Base-by-base conservation (phyloP, 2,329 filamentous ascomycete genomes). In the Hortaea werneckii region DNA sequence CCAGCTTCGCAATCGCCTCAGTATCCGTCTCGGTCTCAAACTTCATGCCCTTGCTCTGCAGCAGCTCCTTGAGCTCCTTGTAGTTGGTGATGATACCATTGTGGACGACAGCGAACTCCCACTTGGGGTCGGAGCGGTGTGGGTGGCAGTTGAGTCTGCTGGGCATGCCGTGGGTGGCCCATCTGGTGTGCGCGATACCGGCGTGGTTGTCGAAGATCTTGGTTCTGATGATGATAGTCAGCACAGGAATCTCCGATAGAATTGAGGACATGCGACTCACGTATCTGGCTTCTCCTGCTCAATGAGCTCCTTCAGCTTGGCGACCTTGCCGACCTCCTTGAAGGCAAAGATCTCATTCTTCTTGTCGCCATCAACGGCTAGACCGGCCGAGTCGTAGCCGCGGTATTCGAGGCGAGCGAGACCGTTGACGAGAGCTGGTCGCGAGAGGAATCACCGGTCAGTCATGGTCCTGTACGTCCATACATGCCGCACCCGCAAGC, bases 41-140 rank as follows among this genome's bases (percentile, higher is more conserved):
- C 65, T 83, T 85, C 82, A 95, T 94, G 65, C 92, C 92, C 79
- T 96, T 98, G 76, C 78, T 78, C 72, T 84, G 79, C 58, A 98
- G 79, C 54, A 98, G 82, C 52, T 85, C 87, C 81, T 90, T 95
- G 62, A 98, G 76, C 74, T 98, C 92, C 79, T 98, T 98, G 81
- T 98, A 98, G 80, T 98, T 98, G 75, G 92, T 98, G 72, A 98
- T 98, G 78, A 98, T 98, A 65, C 92, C 92, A 73, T 98, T 98
- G 83, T 98, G 92, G 51, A 96, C 92, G 60, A 98, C 83, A 56
- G 87, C 79, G 70, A 98, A 98, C 73, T 98, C 85, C 88, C 90
- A 98, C 62, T 74, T 86, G 60, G 84, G 80, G 69, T 98, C 92
- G 56, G 90, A 96, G 70, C 89, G 94, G 79, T 96, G 90, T 61